Evolutionary conservation across 495 filamentous ascomycete species (phyloP).

Genomic region (Penicillium manginii): DNA sequence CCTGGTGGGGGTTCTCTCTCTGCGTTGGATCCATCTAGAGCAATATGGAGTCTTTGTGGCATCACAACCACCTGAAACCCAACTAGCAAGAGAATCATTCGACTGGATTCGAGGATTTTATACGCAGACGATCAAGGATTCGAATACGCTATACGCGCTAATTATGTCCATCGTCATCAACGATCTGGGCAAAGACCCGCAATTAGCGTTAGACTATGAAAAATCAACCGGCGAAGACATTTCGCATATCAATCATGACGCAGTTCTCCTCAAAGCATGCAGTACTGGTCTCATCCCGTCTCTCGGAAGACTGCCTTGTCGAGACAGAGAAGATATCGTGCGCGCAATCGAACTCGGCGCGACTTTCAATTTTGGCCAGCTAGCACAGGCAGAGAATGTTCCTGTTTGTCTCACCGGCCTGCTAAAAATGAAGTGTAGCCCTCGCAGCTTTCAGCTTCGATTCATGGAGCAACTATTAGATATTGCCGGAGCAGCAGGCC

Average conservation of each 20-base stretch:
- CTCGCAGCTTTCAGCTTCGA: slow-evolving; percentile 35
- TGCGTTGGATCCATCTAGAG: slow-evolving; percentile 22
- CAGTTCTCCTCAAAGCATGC: slow-evolving; percentile 38
- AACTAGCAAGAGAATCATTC: slow-evolving; percentile 23
- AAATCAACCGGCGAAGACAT: slow-evolving; percentile 30
- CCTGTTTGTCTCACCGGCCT: slow-evolving; percentile 33
- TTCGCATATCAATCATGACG: slow-evolving; percentile 37
- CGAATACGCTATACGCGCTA: slow-evolving; percentile 34
- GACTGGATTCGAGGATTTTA: slow-evolving; percentile 26
- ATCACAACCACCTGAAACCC: slow-evolving; percentile 11
- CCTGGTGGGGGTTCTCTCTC: slow-evolving; percentile 20
- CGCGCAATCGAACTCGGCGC: slow-evolving; percentile 49
- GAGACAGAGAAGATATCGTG: slow-evolving; percentile 36
- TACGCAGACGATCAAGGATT: slow-evolving; percentile 10
- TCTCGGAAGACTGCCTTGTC: slow-evolving; percentile 24
- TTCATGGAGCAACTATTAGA: slow-evolving; percentile 45
- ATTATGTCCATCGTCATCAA: slow-evolving; percentile 43
- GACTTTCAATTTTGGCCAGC: slow-evolving; percentile 47
- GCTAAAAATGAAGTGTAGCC: slow-evolving; percentile 23
- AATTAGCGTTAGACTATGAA: slow-evolving; percentile 28
- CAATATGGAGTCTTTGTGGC: slow-evolving; percentile 22
- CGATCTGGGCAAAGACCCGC: slow-evolving; percentile 44
- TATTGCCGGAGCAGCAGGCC: slow-evolving; percentile 41
- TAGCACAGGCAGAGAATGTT: slow-evolving; percentile 44
- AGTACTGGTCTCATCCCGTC: slow-evolving; percentile 29